Base-by-base conservation (phyloP, 495 filamentous ascomycete species). In the Chaetomium cochliodes region DNA sequence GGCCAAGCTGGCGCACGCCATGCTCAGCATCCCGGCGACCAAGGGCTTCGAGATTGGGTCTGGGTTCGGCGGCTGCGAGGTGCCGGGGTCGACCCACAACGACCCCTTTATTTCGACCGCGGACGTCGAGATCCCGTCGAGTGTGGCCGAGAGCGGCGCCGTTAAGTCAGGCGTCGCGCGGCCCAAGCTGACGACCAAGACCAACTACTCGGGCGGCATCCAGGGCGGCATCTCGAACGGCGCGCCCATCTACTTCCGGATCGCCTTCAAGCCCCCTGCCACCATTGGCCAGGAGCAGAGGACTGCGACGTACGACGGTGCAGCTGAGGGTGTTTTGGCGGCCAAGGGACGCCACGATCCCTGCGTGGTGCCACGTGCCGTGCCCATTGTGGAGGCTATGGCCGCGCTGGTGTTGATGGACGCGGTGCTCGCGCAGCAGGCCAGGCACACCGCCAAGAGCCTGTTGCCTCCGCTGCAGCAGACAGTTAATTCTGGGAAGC, bases 371-470 rank as follows among this genome's bases (percentile, higher is more conserved):
- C 94, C 94, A 18, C 84, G 94, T 51, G 94, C 94, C 15, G 88
- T 98, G 42, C 93, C 93, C 30, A 98, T 98, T 59, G 93, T 98
- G 7, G 94, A 98, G 80, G 87, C 92, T 44, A 98, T 98, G 94
- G 90, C 93, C 11, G 86, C 92, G 15, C 77, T 98, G 62, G 90
- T 93, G 12, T 77, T 98, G 33, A 93, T 97, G 82, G 94, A 98
- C 79, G 88, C 91, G n/a, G 76, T 96, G 62, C 79, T 96, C 79
- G 88, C 90, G 57, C 93, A 98, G 82, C 88, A 90, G 74, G 87
- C 89, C 18, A 80, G 93, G 60, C 79, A 86, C 63, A 77, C 76
- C 5, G 80, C 84, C 12, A 80, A 85, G 70, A 81, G 78, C 60
- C 63, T 75, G 54, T 69, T 88, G 60, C 86, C 86, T 22, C 72